Base-by-base conservation (phyloP, 1,284 basidiomycete genomes). In the Ustanciosporium gigantosporum region DNA sequence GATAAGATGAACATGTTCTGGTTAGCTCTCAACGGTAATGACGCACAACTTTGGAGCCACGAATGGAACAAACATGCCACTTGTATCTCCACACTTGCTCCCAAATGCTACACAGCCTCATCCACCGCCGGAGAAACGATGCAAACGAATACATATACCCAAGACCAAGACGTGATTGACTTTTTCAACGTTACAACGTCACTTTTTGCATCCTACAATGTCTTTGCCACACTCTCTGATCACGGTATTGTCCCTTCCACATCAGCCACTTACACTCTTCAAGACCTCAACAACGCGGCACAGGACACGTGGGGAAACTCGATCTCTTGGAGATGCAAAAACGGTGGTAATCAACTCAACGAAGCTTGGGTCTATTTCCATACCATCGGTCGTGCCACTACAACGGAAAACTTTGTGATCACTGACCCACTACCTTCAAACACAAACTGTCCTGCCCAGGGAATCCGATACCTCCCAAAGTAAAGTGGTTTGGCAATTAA, bases 1-100 rank as follows among this genome's bases (percentile, higher is more conserved):
- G 51, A 59, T 8, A 48, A 41, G 13, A 69, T 69, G 67, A 69
- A 64, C 46, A 51, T 59, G 38, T 67, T 32, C 55, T 69, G 67
- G 67, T 31, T 66, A 0, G 64, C 59, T 0, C 43, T 66, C 21
- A 53, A 56, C 29, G 67, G 64, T 15, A 50, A 57, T 36, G 50
- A 66, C n/a, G 46, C 17, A 4, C 42, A 49, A 15, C 50, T 69
- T 13, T 67, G 58, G 57, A 24, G 25, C 9, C 64, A 69, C 44
- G 66, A 69, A 29, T 66, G 59, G 55, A 51, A 47, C 43, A 66
- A 62, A 25, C 67, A 69, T 37, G 61, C 52, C 6, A 62, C 59
- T 2, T 69, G 67, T 36, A 46, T 66, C 25, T 56, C 50, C 4
- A 67, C 65, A 11, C 49, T 69, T n/a, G 22, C 24, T 3, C 66